Evolutionary conservation across 495 filamentous ascomycete species (phyloP), one percentile per base, ranked within the genome.

Genomic region (Penicillium arizonense): DNA sequence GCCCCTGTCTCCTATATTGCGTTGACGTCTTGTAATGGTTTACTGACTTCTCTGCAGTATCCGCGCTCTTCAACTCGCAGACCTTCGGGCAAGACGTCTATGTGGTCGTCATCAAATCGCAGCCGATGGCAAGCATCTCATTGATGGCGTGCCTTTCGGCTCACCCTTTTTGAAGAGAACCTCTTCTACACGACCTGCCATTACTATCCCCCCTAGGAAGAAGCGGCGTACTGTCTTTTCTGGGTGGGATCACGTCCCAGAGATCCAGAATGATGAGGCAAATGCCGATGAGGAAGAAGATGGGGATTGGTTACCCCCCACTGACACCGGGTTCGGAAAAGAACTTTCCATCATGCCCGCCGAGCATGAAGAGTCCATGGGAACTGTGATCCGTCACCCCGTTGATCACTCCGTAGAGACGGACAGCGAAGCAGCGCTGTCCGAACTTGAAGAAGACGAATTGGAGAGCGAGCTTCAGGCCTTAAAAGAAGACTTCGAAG

Each of bases 71-170:
- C 78, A 87, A 52, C 82, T 83, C 16, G 77, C 81, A 36, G 94
- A 98, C 58, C 72, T 93, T 13, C 83, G 85, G 45, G 80, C 83
- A 21, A 79, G 94, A 47, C 85, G 82, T 44, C 66, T 96, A 12
- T 87, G 84, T 24, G 94, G 94, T 23, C 82, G 94, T 35, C 76
- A 87, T 57, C 94, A 97, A 64, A 96, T 97, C 23, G 84, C 89
- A 0, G 52, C 72, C 7, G 86, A 88, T 56, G 94, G 94, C 20
- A 87, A 79, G 62, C 93, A 91, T 67, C 77, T 98, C 12, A 81
- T 95, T 10, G 94, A 98, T 63, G 94, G 94, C 18, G 79, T 96
- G 16, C 79, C 94, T 2, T 97, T 96, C 64, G 94, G 94, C 6
- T 80, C 87, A 39, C 85, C 87, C 5, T 87, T 78, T 28, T 69